Evolutionary conservation across 2,329 filamentous ascomycete species (phyloP).

Genomic region (Fonsecaea monophora): DNA sequence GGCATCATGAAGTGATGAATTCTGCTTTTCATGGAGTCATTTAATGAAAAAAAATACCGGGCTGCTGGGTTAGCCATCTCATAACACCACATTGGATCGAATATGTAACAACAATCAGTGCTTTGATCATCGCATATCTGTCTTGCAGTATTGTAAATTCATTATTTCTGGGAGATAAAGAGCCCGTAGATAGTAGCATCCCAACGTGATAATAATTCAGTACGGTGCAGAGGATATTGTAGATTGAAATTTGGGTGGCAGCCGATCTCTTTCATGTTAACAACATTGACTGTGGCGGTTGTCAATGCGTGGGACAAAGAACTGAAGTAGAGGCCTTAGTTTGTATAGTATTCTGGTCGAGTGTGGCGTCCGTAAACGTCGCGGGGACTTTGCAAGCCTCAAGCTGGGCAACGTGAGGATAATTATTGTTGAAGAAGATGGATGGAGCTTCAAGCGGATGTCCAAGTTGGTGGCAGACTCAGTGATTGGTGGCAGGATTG

Average conservation of each 20-base stretch:
- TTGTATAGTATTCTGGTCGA: too few species aligned
- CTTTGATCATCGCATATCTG: not conserved
- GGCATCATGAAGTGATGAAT: slow-evolving; percentile 5
- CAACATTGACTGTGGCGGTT: too few species aligned
- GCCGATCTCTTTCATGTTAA: too few species aligned
- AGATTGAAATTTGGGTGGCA: not conserved
- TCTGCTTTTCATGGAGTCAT: not conserved
- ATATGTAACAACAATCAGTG: not conserved
- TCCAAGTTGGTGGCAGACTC: not conserved
- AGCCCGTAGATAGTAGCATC: not conserved
- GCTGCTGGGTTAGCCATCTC: not conserved
- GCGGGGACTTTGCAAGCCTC: not conserved
- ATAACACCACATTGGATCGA: not conserved
- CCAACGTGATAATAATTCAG: not conserved
- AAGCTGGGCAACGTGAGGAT: not conserved
- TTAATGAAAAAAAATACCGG: not conserved
- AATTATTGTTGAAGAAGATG: not conserved
- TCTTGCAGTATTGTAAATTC: not conserved
- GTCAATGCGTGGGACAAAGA: too few species aligned
- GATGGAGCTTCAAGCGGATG: not conserved
- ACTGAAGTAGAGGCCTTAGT: too few species aligned
- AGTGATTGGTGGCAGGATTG: not conserved
- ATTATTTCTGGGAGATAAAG: not conserved
- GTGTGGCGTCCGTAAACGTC: too few species aligned
- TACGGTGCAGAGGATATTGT: not conserved